A percentile compares a stretch with the other conserved stretches of the same genome.
Evolutionary conservation across 495 filamentous ascomycete species (phyloP).

Genomic region (Apiosordaria backusii): DNA sequence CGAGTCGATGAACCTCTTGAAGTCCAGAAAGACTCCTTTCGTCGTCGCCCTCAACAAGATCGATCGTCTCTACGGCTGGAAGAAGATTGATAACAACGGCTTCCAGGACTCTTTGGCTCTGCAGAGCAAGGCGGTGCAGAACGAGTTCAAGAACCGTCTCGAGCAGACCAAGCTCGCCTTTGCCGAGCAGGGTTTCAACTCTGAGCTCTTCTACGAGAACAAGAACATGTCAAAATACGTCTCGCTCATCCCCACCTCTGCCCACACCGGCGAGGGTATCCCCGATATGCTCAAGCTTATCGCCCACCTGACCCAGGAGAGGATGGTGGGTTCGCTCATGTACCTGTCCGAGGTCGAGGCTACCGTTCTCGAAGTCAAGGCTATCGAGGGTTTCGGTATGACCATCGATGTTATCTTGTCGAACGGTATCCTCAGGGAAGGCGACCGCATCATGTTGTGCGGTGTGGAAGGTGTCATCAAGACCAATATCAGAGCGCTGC

Average conservation of each 20-base stretch:
- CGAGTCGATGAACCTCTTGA: slow-evolving; percentile 91
- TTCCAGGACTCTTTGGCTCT: slow-evolving; percentile 87
- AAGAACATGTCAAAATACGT: slow-evolving; percentile 92
- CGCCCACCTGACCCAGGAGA: slow-evolving; percentile 85
- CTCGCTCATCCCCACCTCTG: slow-evolving; percentile 93
- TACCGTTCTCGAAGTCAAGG: slow-evolving; percentile 98
- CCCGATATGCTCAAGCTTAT: slow-evolving; percentile 98
- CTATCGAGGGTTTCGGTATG: slow-evolving; percentile 96
- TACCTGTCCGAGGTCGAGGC: slow-evolving; percentile 96
- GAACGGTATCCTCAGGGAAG: slow-evolving; percentile 93
- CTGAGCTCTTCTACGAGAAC: slow-evolving; percentile 95
- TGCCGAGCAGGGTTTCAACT: slow-evolving; percentile 95
- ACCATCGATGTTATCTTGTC: slow-evolving; percentile 97
- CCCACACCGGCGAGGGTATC: slow-evolving; percentile 97
- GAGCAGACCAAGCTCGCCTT: slow-evolving; percentile 91
- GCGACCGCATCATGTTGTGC: slow-evolving; percentile 91
- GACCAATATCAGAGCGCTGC: slow-evolving; percentile 93
- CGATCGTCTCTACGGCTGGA: slow-evolving; percentile 98
- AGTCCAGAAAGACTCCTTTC: slow-evolving; percentile 94
- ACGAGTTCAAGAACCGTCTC: slow-evolving; percentile 88
- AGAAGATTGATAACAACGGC: slow-evolving; percentile 95
- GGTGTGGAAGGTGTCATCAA: slow-evolving; percentile 91
- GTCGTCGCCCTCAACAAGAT: slow-evolving; percentile 99
- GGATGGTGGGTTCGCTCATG: slow-evolving; percentile 97
- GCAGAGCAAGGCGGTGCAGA: slow-evolving; percentile 91